Evolutionary conservation across 257 asterid species (phyloP).

Genomic region (Nicotiana tabacum): DNA sequence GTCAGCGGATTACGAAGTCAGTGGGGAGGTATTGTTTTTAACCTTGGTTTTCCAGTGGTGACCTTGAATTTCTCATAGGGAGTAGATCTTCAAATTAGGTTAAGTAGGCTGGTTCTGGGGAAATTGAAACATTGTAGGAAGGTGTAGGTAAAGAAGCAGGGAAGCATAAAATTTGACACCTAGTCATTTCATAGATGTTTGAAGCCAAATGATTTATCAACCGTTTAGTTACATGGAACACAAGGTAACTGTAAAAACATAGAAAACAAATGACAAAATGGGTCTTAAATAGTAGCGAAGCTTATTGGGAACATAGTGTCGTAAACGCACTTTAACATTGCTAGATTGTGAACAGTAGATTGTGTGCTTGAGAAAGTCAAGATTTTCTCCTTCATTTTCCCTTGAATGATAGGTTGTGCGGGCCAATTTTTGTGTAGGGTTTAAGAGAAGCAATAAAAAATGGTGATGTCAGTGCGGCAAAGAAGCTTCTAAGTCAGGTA

Average conservation of each 20-base stretch:
- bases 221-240: not conserved
- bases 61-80: not conserved
- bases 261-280: not conserved
- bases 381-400: not conserved
- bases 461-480: conserved; percentile 76
- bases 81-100: not conserved
- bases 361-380: not conserved
- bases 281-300: not conserved
- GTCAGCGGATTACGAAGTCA: conserved; percentile 56
- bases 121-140: not conserved
- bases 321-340: not conserved
- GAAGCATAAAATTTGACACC: not conserved
- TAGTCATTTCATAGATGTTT: not conserved
- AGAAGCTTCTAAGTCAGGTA: conserved; percentile 82
- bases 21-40: conserved; percentile 72
- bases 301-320: not conserved
- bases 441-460: conserved; percentile 93
- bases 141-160: not conserved
- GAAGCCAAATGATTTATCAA: not conserved
- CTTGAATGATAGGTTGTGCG: not conserved
- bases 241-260: not conserved
- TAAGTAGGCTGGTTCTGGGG: not conserved
- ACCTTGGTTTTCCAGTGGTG: not conserved
- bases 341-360: not conserved
- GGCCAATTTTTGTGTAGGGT: conserved; percentile 49